Evolutionary conservation across 305 asterid species (phyloP), one percentile per base, ranked within the genome.

Genomic region (Fraxinus velutina): DNA sequence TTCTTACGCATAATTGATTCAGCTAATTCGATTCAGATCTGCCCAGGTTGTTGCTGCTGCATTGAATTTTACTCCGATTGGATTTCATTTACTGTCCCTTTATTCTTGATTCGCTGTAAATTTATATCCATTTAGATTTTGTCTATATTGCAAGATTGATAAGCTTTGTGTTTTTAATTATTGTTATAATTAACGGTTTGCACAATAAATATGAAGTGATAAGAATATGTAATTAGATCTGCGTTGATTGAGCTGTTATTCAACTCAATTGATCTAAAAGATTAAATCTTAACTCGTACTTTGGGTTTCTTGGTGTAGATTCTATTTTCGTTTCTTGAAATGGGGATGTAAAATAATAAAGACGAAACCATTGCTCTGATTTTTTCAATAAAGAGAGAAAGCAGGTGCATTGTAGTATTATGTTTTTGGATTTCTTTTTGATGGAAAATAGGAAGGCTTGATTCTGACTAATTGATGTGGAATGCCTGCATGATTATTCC

Each of bases 1-100:
- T 12, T 71, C 80, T 57, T 30, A 13, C 29, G 42, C 70, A 19
- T 32, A n/a, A 21, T 44, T 19, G 6, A 73, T 75, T 76, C 75
- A 39, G 75, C 10, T 74, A 82, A 82, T 82, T 80, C 42, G 71
- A 62, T 83, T 79, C 81, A 81, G 90, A 87, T 85, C 88, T 83
- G 82, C 75, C 33, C 81, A 22, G 82, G 30, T 85, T 85, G 83
- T 73, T 33, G 36, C 36, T 42, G 70, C 6, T 13, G 52, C n/a
- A 10, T 9, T 42, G 52, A 47, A 3, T 3, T 47, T 81, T 15
- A 5, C 6, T 36, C 66, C 62, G 83, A 82, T 86, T 82, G 68
- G 81, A 21, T 81, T 86, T 7, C 36, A 74, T 9, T 5, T 78
- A 30, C 73, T 24, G 55, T 10, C 52, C 52, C n/a, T 42, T 2